Evolutionary conservation across 2,329 filamentous ascomycete species (phyloP).

Genomic region (Arthrobotrys megalospora): DNA sequence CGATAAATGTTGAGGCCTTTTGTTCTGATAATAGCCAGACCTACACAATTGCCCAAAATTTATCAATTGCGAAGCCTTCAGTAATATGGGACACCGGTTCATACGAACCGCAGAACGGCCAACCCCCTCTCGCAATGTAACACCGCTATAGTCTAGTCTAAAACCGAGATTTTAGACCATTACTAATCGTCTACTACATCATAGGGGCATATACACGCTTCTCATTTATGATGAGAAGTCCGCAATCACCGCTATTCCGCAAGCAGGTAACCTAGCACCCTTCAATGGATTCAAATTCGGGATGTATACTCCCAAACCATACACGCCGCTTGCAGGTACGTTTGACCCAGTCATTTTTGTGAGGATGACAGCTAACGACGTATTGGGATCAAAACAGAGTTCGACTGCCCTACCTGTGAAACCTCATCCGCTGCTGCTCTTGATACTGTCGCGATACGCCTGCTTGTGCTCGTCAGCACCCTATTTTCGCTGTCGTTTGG

Average conservation of each 20-base stretch:
- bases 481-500: conserved; percentile 52
- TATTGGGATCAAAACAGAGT: conserved; percentile 65
- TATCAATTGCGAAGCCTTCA: conserved; percentile 72
- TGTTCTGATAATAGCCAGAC: conserved; percentile 73
- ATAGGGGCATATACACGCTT: conserved; percentile 75
- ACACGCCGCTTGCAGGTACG: conserved; percentile 71
- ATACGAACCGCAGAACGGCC: conserved; percentile 35
- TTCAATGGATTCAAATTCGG: conserved; percentile 74
- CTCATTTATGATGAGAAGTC: conserved; percentile 75
- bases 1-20: conserved; percentile 75
- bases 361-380: background rate
- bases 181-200: conserved; percentile 57
- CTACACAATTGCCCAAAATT: conserved; percentile 76
- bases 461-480: conserved; percentile 64
- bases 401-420: conserved; percentile 70
- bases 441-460: conserved; percentile 69
- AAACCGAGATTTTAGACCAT: conserved; percentile 67
- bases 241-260: conserved; percentile 71
- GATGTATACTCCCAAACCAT: conserved; percentile 74
- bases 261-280: conserved; percentile 73
- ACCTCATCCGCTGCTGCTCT: conserved; percentile 67
- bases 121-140: conserved; percentile 68
- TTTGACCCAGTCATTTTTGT: conserved; percentile 9
- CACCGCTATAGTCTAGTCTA: conserved; percentile 69
- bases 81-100: conserved; percentile 75